Evolutionary conservation across 768 basidiomycete genomes (phyloP).

Genomic region (Xerocomus spinulosus): DNA sequence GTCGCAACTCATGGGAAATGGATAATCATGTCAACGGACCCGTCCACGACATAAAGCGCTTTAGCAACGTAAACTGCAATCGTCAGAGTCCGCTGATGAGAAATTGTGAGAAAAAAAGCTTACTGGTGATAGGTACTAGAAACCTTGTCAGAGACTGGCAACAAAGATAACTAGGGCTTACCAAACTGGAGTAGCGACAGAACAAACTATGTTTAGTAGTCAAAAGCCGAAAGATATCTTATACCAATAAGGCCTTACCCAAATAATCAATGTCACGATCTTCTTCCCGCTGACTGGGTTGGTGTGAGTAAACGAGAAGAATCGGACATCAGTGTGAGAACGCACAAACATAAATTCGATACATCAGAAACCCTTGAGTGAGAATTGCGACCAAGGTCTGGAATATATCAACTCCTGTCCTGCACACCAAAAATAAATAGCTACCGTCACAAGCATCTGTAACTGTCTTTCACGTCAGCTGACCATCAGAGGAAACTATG

Average conservation of each 20-base stretch:
- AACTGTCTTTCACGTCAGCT: neutral
- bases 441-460: neutral
- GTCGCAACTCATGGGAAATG: too few relatives aligned
- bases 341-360: slow-evolving; percentile 1
- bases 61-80: neutral
- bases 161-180: neutral
- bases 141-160: neutral
- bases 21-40: neutral
- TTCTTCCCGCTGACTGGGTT: neutral
- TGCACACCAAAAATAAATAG: neutral
- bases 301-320: too few relatives aligned
- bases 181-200: neutral
- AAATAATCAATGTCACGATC: neutral
- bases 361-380: slow-evolving; percentile 1
- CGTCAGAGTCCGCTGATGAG: neutral
- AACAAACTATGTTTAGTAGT: neutral
- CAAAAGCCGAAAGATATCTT: neutral
- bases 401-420: neutral
- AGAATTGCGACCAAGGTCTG: neutral
- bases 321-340: neutral
- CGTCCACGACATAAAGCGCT: neutral
- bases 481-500: too few relatives aligned
- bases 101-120: neutral
- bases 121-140: neutral
- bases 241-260: neutral